Percentiles rank a stretch among this genome's conserved stretches.
Conservation (phyloP, 2,329 filamentous ascomycete genomes). For the Bipolaris cookei region DNA sequence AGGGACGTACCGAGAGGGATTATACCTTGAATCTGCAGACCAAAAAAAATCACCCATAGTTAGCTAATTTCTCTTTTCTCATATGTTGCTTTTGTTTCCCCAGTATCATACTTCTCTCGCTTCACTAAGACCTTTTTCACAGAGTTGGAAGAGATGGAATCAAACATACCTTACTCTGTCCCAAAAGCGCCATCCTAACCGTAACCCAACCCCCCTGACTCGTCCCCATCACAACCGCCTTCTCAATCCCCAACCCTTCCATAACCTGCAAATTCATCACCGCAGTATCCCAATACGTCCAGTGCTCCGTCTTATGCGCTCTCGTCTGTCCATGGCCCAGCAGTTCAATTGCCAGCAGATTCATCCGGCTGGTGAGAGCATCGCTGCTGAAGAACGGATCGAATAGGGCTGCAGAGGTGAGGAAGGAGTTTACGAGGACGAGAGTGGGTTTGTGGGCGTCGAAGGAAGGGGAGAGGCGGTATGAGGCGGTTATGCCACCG, state of each 20-base stretch:
- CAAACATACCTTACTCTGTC: slow-evolving; percentile 52
- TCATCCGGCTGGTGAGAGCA: slow-evolving; percentile 50
- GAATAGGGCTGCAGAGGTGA: slow-evolving; percentile 57
- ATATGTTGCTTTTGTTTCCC: background rate
- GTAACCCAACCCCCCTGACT: slow-evolving; percentile 63
- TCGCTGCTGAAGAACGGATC: slow-evolving; percentile 49
- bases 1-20: slow-evolving; percentile 61
- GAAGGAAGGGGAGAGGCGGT: slow-evolving; percentile 51
- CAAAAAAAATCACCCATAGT: background rate
- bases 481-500: slow-evolving; percentile 57
- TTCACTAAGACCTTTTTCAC: no score
- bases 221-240: slow-evolving; percentile 58
- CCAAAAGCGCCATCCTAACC: slow-evolving; percentile 60
- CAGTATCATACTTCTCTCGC: background rate
- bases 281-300: slow-evolving; percentile 63
- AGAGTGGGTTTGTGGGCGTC: slow-evolving; percentile 57
- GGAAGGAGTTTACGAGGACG: slow-evolving; percentile 60
- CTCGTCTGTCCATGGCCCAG: slow-evolving; percentile 61
- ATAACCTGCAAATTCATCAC: slow-evolving; percentile 54
- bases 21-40: slow-evolving; percentile 56
- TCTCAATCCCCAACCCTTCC: slow-evolving; percentile 50
- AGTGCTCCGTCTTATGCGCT: slow-evolving; percentile 51
- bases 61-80: background rate
- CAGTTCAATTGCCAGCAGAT: slow-evolving; percentile 61
- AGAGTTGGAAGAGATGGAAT: no score